Evolutionary conservation across 495 filamentous ascomycete species (phyloP).

Genomic region (Daldinia decipiens): DNA sequence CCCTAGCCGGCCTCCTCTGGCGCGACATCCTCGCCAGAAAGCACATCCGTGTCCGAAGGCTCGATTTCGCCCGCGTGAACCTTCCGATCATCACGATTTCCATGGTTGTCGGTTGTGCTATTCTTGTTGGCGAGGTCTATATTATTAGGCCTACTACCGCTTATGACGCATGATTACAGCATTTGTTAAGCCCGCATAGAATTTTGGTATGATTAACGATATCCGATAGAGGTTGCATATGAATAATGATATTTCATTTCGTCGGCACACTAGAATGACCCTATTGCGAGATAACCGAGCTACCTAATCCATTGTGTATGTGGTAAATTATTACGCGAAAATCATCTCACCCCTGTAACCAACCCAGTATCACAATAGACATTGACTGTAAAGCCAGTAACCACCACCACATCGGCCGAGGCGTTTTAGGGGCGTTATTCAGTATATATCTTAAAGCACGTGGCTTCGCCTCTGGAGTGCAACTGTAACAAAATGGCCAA

Average conservation of each 20-base stretch:
- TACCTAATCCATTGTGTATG: too few species aligned
- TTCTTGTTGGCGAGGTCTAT: slow-evolving; percentile 70
- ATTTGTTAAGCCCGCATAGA: slow-evolving; percentile 21
- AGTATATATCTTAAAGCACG: too few species aligned
- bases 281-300: too few species aligned
- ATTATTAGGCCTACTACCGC: slow-evolving; percentile 50
- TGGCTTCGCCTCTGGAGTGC: too few species aligned
- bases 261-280: too few species aligned
- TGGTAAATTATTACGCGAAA: too few species aligned
- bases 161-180: slow-evolving; percentile 24
- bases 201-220: slow-evolving; percentile 22
- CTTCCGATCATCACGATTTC: slow-evolving; percentile 72
- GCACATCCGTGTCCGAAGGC: slow-evolving; percentile 65
- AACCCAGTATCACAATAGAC: too few species aligned
- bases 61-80: slow-evolving; percentile 72
- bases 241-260: slow-evolving; percentile 22
- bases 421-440: too few species aligned
- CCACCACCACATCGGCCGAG: too few species aligned
- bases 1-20: slow-evolving; percentile 73
- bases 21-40: slow-evolving; percentile 71
- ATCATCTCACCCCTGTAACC: too few species aligned
- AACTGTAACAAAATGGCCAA: too few species aligned
- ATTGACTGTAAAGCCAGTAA: too few species aligned
- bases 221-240: slow-evolving; percentile 17
- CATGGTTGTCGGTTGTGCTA: slow-evolving; percentile 68